These are phyloP conservation scores for Lachnellula arida DNA, from an alignment of 2,329 filamentous ascomycete species.

Conservation along the genomic window DNA sequence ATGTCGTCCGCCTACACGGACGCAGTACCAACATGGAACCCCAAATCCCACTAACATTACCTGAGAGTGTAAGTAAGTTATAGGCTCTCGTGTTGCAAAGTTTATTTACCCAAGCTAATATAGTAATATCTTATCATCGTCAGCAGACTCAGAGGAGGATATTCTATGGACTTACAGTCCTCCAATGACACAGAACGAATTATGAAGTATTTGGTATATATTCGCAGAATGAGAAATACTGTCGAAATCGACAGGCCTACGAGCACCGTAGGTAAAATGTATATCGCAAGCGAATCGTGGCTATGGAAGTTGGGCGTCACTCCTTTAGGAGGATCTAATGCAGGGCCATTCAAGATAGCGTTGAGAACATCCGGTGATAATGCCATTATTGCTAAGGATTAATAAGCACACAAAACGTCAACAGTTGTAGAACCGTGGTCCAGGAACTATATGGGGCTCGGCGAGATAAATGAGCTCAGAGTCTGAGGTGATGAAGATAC, in stretches of 20 bases:
- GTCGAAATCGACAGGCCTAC: background rate
- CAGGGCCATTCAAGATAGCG: conserved; percentile 1
- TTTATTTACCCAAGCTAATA: background rate
- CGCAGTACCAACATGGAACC: background rate
- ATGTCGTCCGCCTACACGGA: background rate
- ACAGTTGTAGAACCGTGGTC: background rate
- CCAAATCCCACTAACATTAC: background rate
- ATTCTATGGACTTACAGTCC: conserved; percentile 1
- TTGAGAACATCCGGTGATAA: background rate
- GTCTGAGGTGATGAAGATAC: background rate
- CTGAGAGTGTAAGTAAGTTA: background rate
- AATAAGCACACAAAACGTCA: background rate
- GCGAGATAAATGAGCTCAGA: background rate
- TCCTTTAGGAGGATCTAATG: background rate
- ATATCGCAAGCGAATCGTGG: background rate
- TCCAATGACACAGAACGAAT: conserved; percentile 1
- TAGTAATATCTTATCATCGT: background rate
- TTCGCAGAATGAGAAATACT: background rate
- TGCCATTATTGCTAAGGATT: background rate
- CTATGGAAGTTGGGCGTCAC: conserved; percentile 1
- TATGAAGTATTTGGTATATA: conserved; percentile 3
- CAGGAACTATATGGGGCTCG: background rate
- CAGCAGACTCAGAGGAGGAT: background rate
- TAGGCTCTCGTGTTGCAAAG: background rate
- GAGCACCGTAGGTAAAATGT: background rate